Base-by-base conservation (phyloP, 2,329 filamentous ascomycete species). In the Pseudogymnoascus sp. region DNA sequence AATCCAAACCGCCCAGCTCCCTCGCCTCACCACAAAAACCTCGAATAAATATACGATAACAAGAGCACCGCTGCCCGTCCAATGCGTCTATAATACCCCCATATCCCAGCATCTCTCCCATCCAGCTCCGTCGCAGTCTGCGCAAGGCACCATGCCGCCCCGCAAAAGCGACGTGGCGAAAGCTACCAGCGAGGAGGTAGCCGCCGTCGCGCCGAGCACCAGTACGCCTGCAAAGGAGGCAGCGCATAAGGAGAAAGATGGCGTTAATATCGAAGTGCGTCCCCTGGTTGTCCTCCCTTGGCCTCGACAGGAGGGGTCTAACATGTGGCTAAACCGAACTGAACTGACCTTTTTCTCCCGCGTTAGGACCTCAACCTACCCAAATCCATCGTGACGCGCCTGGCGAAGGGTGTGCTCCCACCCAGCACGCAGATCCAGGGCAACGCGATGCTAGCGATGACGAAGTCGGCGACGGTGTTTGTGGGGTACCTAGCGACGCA, bases 401-500 rank as follows among this genome's bases (percentile, higher is more conserved):
- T 94, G 35, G 88, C 89, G 39, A 93, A 93, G 75, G 87, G 88
- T 39, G 88, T 90, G 5, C 77, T 94, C 4, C 89, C 90, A 0
- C 80, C 88, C 5, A 91, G 91, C 71, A 92, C 89, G 4, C 88
- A 91, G 74, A 89, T 93, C 57, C 89, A 93, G 72, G 89, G 86
- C 69, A 91, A 91, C 75, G 90, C 90, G 41, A 82, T 92, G 60
- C 75, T 90, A 59, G 90, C 89, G 8, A 81, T 94, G 76, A 88
- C 84, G 66, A 92, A 92, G 75, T 89, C 88, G 73, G 87, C 90
- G 6, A 92, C 88, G 1, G 86, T 94, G 0, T 94, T 94, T 70
- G 87, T 94, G 67, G 93, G 84, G 75, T 90, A 92, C 72, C 77
- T 94, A 33, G 86, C 88, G 47, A 82, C 84, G 64, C 82, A 86